Evolutionary conservation across 2,329 filamentous ascomycete genomes (phyloP).

Genomic region (Curvularia spicifera): DNA sequence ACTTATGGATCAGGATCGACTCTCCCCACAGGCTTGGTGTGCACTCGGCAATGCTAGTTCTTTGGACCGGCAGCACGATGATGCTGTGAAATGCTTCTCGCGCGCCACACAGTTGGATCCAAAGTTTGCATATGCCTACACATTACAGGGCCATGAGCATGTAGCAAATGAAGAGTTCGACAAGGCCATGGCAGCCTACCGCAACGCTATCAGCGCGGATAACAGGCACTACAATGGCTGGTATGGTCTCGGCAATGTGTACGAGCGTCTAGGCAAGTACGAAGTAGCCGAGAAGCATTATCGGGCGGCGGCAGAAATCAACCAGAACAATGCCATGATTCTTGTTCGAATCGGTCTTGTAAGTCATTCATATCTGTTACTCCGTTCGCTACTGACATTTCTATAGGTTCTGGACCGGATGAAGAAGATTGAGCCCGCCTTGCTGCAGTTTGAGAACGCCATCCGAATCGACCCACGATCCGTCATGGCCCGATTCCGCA

Average conservation of each 20-base stretch:
- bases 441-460: conserved; percentile 82
- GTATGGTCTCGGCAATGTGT: conserved; percentile 83
- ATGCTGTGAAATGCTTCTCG: conserved; percentile 92
- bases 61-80: conserved; percentile 88
- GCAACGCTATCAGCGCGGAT: conserved; percentile 84
- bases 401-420: conserved; percentile 74
- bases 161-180: conserved; percentile 97
- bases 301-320: conserved; percentile 84
- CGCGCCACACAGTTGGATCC: conserved; percentile 89
- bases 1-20: conserved; percentile 82
- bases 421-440: conserved; percentile 77
- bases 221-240: conserved; percentile 97
- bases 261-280: conserved; percentile 88
- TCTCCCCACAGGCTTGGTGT: conserved; percentile 95
- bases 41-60: conserved; percentile 95
- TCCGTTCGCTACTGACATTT: conserved; percentile 3
- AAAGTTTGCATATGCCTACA: conserved; percentile 93
- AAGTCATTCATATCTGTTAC: conserved; percentile 27
- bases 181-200: conserved; percentile 86
- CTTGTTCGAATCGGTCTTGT: conserved; percentile 92
- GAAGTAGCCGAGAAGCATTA: conserved; percentile 93
- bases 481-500: conserved; percentile 88
- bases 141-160: conserved; percentile 93
- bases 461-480: conserved; percentile 81
- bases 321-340: conserved; percentile 90